Evolutionary conservation across 345 rosid genomes (phyloP).

Genomic region (Gossypium stocksii): DNA sequence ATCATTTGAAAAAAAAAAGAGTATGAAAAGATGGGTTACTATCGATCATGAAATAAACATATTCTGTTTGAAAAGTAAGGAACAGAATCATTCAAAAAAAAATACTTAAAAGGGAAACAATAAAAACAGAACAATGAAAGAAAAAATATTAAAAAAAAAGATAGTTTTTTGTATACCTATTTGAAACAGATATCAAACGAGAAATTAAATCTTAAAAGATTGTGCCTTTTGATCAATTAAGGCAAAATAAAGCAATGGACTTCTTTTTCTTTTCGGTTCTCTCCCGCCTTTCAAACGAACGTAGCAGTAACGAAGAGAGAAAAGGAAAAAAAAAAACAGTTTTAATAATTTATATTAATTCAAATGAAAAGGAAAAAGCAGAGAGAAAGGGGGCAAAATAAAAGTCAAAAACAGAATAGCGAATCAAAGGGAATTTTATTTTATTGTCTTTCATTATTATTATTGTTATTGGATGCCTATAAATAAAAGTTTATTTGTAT

Average conservation of each 20-base stretch:
- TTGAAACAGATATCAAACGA: slow-evolving; percentile 2
- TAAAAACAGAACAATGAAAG: background rate
- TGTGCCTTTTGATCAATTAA: background rate
- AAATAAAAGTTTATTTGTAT: too few relatives aligned
- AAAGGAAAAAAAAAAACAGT: background rate
- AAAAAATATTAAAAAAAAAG: background rate
- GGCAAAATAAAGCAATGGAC: background rate
- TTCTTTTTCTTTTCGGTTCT: background rate
- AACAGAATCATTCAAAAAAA: background rate
- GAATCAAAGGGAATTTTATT: background rate
- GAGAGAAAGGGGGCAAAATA: background rate
- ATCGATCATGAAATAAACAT: background rate
- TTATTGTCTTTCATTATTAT: background rate
- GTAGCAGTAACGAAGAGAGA: background rate
- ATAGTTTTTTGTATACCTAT: background rate
- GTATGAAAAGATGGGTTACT: background rate
- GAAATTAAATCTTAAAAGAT: background rate
- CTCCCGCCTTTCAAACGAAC: slow-evolving; percentile 9
- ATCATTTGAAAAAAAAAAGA: background rate
- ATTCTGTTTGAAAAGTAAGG: background rate
- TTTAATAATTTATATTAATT: background rate
- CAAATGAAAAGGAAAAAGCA: background rate
- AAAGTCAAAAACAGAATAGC: background rate
- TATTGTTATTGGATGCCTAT: too few relatives aligned
- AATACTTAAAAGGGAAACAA: background rate